Evolutionary conservation across 1,284 basidiomycete genomes (phyloP).

Genomic region (Ganoderma leucocontextum): DNA sequence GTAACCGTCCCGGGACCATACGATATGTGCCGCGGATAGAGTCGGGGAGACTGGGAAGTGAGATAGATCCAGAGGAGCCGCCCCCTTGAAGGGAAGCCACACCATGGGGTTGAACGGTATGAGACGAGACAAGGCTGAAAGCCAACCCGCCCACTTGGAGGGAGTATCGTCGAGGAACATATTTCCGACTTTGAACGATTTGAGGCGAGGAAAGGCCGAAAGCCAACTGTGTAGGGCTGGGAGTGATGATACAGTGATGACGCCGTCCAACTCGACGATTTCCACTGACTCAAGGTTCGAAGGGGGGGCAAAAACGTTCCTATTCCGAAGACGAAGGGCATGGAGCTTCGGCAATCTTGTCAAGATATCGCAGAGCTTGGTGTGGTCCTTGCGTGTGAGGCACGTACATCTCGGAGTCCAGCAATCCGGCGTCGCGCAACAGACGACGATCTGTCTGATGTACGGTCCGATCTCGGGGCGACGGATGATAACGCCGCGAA

Average conservation of each 20-base stretch:
- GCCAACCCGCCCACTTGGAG: too few species aligned
- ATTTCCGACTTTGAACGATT: not conserved
- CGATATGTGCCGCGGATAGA: not conserved
- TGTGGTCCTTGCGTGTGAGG: not conserved
- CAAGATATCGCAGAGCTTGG: not conserved
- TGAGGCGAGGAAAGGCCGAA: not conserved
- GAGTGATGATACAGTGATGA: not conserved
- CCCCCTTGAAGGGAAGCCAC: not conserved
- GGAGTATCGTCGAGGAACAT: not conserved
- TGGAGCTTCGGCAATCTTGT: not conserved
- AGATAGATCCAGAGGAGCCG: not conserved
- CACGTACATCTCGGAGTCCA: not conserved
- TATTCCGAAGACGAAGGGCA: not conserved
- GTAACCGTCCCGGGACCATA: not conserved
- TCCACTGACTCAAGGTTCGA: not conserved
- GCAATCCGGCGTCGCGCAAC: not conserved
- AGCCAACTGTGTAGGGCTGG: not conserved
- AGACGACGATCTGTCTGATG: not conserved
- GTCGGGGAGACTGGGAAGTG: not conserved
- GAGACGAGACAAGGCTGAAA: too few species aligned
- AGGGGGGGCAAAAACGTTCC: not conserved
- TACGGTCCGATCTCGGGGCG: not conserved
- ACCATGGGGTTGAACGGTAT: not conserved
- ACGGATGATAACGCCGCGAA: not conserved
- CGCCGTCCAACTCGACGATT: not conserved